Percentiles rank a stretch among this genome's conserved stretches.
Evolutionary conservation across 1,139 yeast species (phyloP).

Genomic region (Debaryomyces psychrophilus): DNA sequence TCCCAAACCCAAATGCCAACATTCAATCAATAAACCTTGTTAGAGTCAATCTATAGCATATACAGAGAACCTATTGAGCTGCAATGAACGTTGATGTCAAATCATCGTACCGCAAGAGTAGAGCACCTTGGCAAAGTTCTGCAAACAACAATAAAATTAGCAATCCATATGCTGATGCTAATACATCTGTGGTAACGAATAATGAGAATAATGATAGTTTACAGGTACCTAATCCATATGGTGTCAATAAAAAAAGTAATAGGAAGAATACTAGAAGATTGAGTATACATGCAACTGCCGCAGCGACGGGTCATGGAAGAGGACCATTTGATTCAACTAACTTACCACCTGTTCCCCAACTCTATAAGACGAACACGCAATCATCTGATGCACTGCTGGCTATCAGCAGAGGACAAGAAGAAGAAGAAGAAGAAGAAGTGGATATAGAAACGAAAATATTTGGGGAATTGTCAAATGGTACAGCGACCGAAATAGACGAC

Average conservation of each 20-base stretch:
- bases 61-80: background rate
- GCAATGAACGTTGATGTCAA: slow-evolving; percentile 35
- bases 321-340: slow-evolving; percentile 29
- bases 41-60: background rate
- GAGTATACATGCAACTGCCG: slow-evolving; percentile 49
- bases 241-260: slow-evolving; percentile 14
- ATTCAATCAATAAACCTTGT: background rate
- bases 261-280: slow-evolving; percentile 39
- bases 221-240: slow-evolving; percentile 21
- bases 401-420: slow-evolving; percentile 13
- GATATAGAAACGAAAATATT: slow-evolving; percentile 46
- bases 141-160: slow-evolving; percentile 20
- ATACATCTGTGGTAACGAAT: slow-evolving; percentile 19
- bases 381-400: slow-evolving; percentile 11
- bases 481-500: slow-evolving; percentile 73
- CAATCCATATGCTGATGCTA: slow-evolving; percentile 44
- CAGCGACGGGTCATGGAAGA: slow-evolving; percentile 38
- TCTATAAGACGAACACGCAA: slow-evolving; percentile 19
- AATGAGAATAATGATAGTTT: slow-evolving; percentile 12
- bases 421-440: slow-evolving; percentile 16
- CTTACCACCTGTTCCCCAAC: slow-evolving; percentile 46
- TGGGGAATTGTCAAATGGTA: slow-evolving; percentile 60
- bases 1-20: background rate
- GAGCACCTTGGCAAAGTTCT: slow-evolving; percentile 48
- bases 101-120: slow-evolving; percentile 43